Conservation (phyloP, 1,284 basidiomycete genomes). For the Puccinia hordei region DNA sequence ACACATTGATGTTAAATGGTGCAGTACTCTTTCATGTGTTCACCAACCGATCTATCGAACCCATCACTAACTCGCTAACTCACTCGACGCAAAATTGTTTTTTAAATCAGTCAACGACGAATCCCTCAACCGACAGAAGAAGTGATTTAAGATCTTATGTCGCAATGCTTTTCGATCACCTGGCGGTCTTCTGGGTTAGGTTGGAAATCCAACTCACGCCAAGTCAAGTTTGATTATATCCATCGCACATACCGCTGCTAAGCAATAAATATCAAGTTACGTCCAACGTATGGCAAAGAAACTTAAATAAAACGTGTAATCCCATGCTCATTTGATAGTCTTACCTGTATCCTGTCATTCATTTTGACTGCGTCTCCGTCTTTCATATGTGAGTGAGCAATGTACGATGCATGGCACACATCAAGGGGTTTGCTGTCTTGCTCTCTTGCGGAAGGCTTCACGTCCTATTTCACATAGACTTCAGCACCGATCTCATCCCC, state of each 20-base stretch:
- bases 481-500: too few relatives aligned
- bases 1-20: slow-evolving; percentile 89
- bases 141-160: background rate
- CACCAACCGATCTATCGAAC: background rate
- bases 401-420: too few relatives aligned
- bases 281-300: background rate
- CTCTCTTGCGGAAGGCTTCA: too few relatives aligned
- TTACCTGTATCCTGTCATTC: background rate
- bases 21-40: slow-evolving; percentile 57
- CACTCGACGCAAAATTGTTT: background rate
- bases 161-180: background rate
- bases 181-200: background rate
- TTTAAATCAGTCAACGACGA: slow-evolving; percentile 34
- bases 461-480: too few relatives aligned
- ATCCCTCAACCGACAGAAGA: slow-evolving; percentile 50
- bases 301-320: background rate
- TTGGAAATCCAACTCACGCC: slow-evolving; percentile 5
- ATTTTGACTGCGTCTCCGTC: background rate
- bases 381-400: background rate
- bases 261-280: slow-evolving; percentile 6
- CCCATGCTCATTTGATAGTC: background rate
- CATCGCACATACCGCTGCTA: background rate
- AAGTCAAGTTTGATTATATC: slow-evolving; percentile 21
- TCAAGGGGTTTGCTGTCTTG: too few relatives aligned
- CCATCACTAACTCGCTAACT: slow-evolving; percentile 9